Base-by-base conservation (phyloP, 2,329 filamentous ascomycete species). In the Periconia sp. region DNA sequence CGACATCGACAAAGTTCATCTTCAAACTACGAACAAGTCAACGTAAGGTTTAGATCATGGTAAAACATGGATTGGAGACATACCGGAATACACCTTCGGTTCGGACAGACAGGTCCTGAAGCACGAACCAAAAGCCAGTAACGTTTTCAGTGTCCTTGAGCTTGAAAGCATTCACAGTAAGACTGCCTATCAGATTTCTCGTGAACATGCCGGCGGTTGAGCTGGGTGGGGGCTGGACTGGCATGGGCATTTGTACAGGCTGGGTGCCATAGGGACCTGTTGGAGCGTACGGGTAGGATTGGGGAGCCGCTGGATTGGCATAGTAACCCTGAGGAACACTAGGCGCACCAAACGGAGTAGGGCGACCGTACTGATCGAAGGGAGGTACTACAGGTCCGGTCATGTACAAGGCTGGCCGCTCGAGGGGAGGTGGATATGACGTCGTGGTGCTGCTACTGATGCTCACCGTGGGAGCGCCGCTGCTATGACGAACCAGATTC, bases 61-160 rank as follows among this genome's bases (percentile, higher is more conserved):
- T 19, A 17, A 17, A 3, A 45, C 19, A 20, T 2, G 14, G 3
- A 7, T 11, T n/a, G 23, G n/a, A 35, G 14, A 69, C 80, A 66
- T 81, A 95, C 91, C 93, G 84, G 74, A 97, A 99, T 55, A 81
- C 84, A 11, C 94, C 94, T 73, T 97, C 94, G 0, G 92, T 96
- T 44, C 94, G 85, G 31, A 99, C 93, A 65, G 92, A 96, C 42
- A 99, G 80, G 76, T 99, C 94, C 72, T 97, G 93, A 49, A 97
- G 80, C 44, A 99, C 90, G 66, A 99, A 99, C 93, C 93, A 99
- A 59, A 96, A 92, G 1, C 93, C 93, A 47, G 90, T 85, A 71
- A 91, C 90, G 60, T 91, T 88, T 15, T 89, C 80, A 0, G 86
- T 84, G 62, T 97, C 92, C 2, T 85, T 87, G 49, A 97, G 81